A percentile compares a stretch with the other conserved stretches of the same genome.
These are phyloP conservation scores for Clitoria ternatea DNA, from an alignment of 306 rosid species.

Conservation along the genomic window DNA sequence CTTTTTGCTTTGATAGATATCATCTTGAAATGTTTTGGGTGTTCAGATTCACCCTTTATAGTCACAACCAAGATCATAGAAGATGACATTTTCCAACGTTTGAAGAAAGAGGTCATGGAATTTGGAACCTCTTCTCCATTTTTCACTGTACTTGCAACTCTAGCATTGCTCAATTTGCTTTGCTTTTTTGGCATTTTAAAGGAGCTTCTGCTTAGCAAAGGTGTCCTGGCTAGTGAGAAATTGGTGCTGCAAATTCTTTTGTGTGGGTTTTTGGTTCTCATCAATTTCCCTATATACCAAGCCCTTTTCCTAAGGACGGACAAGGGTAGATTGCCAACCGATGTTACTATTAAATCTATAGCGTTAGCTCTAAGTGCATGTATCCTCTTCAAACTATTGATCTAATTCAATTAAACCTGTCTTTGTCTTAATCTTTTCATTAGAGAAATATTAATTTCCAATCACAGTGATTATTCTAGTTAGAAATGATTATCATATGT, in stretches of 20 bases:
- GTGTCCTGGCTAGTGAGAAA: conserved; percentile 9
- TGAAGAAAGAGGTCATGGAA: conserved; percentile 52
- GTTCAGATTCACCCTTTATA: conserved; percentile 30
- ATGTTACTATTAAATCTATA: conserved; percentile 23
- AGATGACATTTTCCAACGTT: conserved; percentile 41
- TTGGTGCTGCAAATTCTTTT: conserved; percentile 45
- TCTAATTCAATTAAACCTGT: background rate
- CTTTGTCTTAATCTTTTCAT: too few species aligned
- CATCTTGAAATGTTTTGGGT: conserved; percentile 25
- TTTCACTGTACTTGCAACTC: conserved; percentile 45
- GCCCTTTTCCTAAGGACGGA: conserved; percentile 59
- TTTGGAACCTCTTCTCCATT: conserved; percentile 59
- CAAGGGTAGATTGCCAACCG: conserved; percentile 49
- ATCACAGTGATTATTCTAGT: too few species aligned
- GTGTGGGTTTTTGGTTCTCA: conserved; percentile 41
- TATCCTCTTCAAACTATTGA: background rate
- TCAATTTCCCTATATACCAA: conserved; percentile 54
- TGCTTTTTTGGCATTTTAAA: conserved; percentile 40
- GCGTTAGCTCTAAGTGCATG: background rate
- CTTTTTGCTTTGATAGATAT: conserved; percentile 8
- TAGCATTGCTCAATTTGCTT: conserved; percentile 47
- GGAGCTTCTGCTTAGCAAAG: conserved; percentile 23
- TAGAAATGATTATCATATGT: too few species aligned
- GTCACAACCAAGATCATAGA: conserved; percentile 50
- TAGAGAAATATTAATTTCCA: conserved; percentile 23